A percentile compares a stretch with the other conserved stretches of the same genome.
These are phyloP conservation scores for Taphrina deformans DNA, from an alignment of 1,139 yeast genomes.

Conservation along the genomic window DNA sequence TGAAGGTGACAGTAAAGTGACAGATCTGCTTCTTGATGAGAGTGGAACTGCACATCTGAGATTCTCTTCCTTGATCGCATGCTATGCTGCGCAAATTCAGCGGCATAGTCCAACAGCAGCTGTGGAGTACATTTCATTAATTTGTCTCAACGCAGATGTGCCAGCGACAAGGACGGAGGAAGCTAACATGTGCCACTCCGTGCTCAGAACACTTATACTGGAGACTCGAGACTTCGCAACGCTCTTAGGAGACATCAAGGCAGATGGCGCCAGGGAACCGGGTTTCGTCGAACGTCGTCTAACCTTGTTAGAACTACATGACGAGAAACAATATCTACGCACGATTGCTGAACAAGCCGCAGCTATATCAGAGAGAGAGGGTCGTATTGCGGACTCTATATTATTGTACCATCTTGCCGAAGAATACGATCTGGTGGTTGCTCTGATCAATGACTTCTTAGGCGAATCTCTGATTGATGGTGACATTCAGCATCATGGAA, in stretches of 20 bases:
- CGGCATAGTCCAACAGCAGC: slow-evolving; percentile 87
- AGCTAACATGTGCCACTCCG: slow-evolving; percentile 67
- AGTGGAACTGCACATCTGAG: slow-evolving; percentile 42
- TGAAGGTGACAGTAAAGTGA: slow-evolving; percentile 28
- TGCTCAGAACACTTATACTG: slow-evolving; percentile 77
- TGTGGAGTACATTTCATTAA: slow-evolving; percentile 76
- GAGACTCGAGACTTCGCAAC: slow-evolving; percentile 82
- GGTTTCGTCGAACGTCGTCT: slow-evolving; percentile 84
- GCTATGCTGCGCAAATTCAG: slow-evolving; percentile 73
- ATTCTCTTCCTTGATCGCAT: slow-evolving; percentile 48
- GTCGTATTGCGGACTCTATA: slow-evolving; percentile 82
- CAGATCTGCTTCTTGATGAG: not conserved
- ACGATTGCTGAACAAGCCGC: slow-evolving; percentile 85
- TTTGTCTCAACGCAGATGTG: slow-evolving; percentile 53
- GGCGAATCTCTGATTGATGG: slow-evolving; percentile 62
- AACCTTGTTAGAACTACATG: slow-evolving; percentile 60
- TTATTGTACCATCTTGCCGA: slow-evolving; percentile 82
- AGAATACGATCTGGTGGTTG: slow-evolving; percentile 81
- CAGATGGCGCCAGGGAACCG: slow-evolving; percentile 74
- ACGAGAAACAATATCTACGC: slow-evolving; percentile 57
- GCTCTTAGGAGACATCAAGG: slow-evolving; percentile 74
- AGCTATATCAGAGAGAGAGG: slow-evolving; percentile 84
- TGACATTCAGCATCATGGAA: slow-evolving; percentile 40
- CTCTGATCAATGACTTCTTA: slow-evolving; percentile 69
- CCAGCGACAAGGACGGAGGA: slow-evolving; percentile 50